phyloP scores from a whole-genome alignment of 345 rosid species.

The Excoecaria agallocha region DNA sequence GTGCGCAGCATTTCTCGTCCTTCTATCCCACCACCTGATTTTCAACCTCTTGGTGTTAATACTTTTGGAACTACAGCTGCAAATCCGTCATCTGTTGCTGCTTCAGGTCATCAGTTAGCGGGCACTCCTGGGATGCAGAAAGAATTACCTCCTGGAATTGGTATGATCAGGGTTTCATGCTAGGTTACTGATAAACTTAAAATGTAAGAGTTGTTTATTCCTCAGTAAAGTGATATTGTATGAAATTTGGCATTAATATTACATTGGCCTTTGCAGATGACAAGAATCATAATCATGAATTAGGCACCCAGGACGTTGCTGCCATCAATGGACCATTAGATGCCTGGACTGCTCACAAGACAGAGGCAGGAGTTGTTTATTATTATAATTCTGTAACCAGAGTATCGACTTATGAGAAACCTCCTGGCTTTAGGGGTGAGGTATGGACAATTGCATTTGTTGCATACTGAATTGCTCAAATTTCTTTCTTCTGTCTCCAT shows the following conservation, averaged over 20 bases:
- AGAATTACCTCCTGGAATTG: slow-evolving; percentile 62
- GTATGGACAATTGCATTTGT: slow-evolving; percentile 30
- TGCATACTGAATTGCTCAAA: not conserved
- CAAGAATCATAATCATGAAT: slow-evolving; percentile 43
- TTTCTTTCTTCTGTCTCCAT: not conserved
- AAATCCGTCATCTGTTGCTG: slow-evolving; percentile 34
- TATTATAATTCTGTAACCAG: slow-evolving; percentile 90
- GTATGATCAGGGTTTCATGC: slow-evolving; percentile 79
- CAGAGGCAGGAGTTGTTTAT: slow-evolving; percentile 72
- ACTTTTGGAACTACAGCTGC: slow-evolving; percentile 45
- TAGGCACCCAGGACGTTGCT: slow-evolving; percentile 29
- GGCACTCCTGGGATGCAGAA: slow-evolving; percentile 39
- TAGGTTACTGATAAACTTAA: slow-evolving; percentile 54
- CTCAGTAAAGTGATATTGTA: slow-evolving; percentile 31
- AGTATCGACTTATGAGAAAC: slow-evolving; percentile 84
- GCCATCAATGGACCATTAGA: slow-evolving; percentile 45
- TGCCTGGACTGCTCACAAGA: slow-evolving; percentile 94
- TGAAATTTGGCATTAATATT: slow-evolving; percentile 40
- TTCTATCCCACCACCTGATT: slow-evolving; percentile 46
- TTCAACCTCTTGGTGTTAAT: slow-evolving; percentile 61
- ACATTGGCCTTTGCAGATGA: slow-evolving; percentile 49
- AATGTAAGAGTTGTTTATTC: slow-evolving; percentile 61
- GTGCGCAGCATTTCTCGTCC: slow-evolving; percentile 42
- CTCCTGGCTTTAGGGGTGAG: slow-evolving; percentile 74
- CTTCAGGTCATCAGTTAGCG: slow-evolving; percentile 42